Percentiles rank a stretch among this genome's conserved stretches.
These are phyloP conservation scores for Populus trichocarpa DNA, from an alignment of 441 rosid genomes.

Conservation along the genomic window DNA sequence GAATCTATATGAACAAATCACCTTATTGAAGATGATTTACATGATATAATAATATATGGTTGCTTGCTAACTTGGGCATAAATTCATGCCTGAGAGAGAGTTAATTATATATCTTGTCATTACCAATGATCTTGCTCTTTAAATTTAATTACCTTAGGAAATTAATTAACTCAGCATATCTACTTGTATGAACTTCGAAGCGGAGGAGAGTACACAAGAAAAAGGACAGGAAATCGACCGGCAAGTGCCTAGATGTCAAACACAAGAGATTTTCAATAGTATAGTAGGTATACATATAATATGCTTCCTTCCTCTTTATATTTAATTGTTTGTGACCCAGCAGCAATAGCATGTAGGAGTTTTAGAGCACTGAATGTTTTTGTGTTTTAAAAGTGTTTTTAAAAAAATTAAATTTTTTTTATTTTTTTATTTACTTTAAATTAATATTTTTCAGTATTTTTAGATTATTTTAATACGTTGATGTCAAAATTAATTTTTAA, in stretches of 20 bases:
- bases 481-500: no score
- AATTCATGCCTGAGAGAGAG: not conserved
- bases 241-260: not conserved
- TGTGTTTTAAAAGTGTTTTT: no score
- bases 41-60: not conserved
- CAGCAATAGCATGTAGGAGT: no score
- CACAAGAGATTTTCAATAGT: not conserved
- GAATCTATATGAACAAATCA: not conserved
- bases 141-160: not conserved
- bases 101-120: not conserved
- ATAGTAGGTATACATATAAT: not conserved
- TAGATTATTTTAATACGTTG: no score
- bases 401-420: no score
- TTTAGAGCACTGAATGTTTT: rapidly evolving
- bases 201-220: not conserved
- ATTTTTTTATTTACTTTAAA: no score
- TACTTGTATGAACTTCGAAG: not conserved
- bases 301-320: not conserved
- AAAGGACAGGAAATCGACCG: not conserved
- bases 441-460: no score
- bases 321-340: not conserved
- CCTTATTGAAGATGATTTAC: not conserved
- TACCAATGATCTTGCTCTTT: not conserved
- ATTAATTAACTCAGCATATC: not conserved
- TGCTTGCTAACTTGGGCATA: not conserved